phyloP scores from a whole-genome alignment of 208 protist species.

The Leishmania martiniquensis region DNA sequence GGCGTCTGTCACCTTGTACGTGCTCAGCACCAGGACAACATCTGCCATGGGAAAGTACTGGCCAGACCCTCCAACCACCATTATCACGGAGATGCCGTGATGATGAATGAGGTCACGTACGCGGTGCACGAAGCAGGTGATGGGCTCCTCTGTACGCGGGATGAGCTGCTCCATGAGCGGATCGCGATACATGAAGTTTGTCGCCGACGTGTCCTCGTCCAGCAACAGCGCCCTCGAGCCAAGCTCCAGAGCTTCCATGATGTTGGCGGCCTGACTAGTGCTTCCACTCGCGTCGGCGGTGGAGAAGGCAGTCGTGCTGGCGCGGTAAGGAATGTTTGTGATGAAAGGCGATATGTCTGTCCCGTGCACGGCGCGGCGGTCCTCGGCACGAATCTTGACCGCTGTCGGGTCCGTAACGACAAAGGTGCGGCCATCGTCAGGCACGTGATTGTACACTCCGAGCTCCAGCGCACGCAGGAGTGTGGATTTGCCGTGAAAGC shows the following conservation, averaged over 20 bases:
- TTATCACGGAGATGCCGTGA: constrained; percentile 75
- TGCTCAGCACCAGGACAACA: constrained; percentile 87
- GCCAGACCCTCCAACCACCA: constrained; percentile 94
- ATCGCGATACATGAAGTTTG: constrained; percentile 97
- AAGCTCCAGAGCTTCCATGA: constrained; percentile 95
- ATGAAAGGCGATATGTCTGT: constrained; percentile 96
- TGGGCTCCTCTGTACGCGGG: constrained; percentile 87
- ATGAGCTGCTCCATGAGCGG: constrained; percentile 92
- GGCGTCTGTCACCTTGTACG: constrained; percentile 77
- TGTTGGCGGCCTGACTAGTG: constrained; percentile 93
- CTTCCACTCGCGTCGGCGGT: constrained; percentile 90
- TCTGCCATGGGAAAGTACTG: constrained; percentile 94
- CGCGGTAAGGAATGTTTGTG: constrained; percentile 84
- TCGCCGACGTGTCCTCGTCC: constrained; percentile 97
- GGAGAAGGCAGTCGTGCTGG: constrained; percentile 64
- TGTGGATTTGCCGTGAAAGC: constrained; percentile 97
- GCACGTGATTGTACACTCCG: constrained; percentile 95
- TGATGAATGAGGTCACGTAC: constrained; percentile 65
- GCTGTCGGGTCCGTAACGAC: constrained; percentile 84
- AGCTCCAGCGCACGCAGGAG: constrained; percentile 91
- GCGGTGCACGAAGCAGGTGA: constrained; percentile 90
- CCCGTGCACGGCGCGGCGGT: constrained; percentile 82
- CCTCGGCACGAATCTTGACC: constrained; percentile 95
- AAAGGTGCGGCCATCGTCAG: constrained; percentile 92
- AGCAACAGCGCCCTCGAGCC: constrained; percentile 87